A percentile compares a stretch with the other conserved stretches of the same genome.
Evolutionary conservation across 2,329 filamentous ascomycete genomes (phyloP).

Genomic region (Alternaria ventricosa): DNA sequence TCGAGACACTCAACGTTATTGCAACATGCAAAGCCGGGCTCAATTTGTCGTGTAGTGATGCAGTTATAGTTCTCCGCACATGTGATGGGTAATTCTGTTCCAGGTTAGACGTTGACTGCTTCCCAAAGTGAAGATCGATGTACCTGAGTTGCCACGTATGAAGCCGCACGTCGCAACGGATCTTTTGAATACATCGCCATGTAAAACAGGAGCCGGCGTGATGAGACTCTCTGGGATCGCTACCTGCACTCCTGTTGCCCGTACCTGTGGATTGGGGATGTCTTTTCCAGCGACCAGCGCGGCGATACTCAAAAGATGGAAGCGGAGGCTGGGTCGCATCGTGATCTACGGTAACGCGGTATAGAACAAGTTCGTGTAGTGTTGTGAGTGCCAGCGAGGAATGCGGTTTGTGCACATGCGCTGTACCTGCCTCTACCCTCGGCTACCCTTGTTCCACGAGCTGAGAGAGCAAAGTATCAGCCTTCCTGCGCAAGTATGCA

Average conservation of each 20-base stretch:
- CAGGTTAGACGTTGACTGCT: not conserved
- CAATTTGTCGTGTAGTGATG: not conserved
- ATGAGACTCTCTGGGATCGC: constrained; percentile 2
- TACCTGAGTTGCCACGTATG: constrained; percentile 14
- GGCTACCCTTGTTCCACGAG: constrained; percentile 11
- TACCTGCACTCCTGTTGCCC: not conserved
- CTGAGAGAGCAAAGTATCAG: constrained; percentile 7
- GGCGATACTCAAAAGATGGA: not conserved
- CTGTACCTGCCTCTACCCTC: not conserved
- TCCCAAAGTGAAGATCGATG: not conserved
- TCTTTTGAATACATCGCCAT: constrained; percentile 8
- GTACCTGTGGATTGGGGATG: not conserved
- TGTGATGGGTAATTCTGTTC: constrained; percentile 7
- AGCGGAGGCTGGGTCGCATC: not conserved
- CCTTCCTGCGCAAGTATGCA: constrained; percentile 3
- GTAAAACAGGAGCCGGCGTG: constrained; percentile 3
- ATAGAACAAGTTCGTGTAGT: not conserved
- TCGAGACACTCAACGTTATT: constrained; percentile 9
- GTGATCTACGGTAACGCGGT: not conserved
- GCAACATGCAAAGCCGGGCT: constrained; percentile 1
- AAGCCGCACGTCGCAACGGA: constrained; percentile 11
- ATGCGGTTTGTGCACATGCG: not conserved
- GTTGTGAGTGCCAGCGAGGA: not conserved
- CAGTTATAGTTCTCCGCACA: constrained; percentile 12
- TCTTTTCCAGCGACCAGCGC: not conserved